Conservation (phyloP, 2,329 filamentous ascomycete genomes). For the Penicillium olsonii region DNA sequence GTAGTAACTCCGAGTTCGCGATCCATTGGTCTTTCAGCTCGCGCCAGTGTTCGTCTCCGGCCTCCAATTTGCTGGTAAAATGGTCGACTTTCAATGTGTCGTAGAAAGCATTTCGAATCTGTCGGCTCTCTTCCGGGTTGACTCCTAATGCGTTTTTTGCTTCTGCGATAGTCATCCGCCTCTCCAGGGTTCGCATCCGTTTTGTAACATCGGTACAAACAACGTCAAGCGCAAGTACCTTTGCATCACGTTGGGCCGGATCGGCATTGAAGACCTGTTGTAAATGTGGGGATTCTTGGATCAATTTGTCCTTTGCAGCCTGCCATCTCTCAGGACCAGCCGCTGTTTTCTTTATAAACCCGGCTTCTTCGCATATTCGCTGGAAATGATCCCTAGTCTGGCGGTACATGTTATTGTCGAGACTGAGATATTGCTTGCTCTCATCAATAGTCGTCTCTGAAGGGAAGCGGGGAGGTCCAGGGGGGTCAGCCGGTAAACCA, state of each 20-base stretch:
- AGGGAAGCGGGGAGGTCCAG: conserved; percentile 71
- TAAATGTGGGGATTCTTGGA: conserved; percentile 66
- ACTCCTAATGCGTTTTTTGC: conserved; percentile 72
- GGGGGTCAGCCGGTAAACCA: conserved; percentile 66
- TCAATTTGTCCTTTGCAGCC: conserved; percentile 65
- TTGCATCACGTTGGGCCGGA: conserved; percentile 60
- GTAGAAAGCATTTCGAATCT: conserved; percentile 67
- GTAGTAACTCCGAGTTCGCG: conserved; percentile 57
- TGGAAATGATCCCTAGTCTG: conserved; percentile 68
- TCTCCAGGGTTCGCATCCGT: conserved; percentile 66
- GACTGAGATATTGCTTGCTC: conserved; percentile 67
- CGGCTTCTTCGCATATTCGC: conserved; percentile 66
- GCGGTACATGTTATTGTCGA: conserved; percentile 66
- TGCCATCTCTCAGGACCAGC: conserved; percentile 75
- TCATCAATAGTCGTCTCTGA: conserved; percentile 82
- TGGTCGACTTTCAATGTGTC: conserved; percentile 64
- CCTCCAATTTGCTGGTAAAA: conserved; percentile 73
- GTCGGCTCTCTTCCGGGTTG: conserved; percentile 67
- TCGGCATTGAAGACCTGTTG: conserved; percentile 62
- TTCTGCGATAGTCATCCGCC: conserved; percentile 70
- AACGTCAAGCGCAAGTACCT: conserved; percentile 71
- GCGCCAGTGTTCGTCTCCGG: conserved; percentile 70
- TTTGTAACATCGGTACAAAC: conserved; percentile 83
- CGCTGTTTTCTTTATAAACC: conserved; percentile 73
- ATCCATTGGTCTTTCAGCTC: conserved; percentile 71